Conservation (phyloP, 2,329 filamentous ascomycete genomes). For the Diaporthe vaccinii region DNA sequence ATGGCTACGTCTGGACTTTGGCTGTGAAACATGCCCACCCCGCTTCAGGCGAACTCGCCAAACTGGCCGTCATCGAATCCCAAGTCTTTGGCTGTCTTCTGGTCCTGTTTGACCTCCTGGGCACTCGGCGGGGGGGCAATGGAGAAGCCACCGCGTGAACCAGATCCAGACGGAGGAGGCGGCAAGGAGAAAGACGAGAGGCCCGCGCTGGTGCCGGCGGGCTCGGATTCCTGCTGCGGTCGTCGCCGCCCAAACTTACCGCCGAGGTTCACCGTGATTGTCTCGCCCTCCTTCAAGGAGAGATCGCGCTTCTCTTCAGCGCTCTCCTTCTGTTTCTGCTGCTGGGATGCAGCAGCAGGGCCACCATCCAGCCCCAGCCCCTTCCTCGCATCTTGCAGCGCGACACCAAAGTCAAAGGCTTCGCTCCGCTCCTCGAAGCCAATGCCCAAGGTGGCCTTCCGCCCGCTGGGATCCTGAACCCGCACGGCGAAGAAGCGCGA, state of each 20-base stretch:
- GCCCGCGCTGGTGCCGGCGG: conserved; percentile 50
- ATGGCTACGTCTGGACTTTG: conserved; percentile 30
- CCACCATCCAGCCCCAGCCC: conserved; percentile 72
- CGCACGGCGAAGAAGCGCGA: conserved; percentile 87
- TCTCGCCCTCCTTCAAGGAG: conserved; percentile 90
- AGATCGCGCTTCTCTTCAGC: conserved; percentile 78
- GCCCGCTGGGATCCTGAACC: conserved; percentile 80
- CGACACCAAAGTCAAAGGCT: conserved; percentile 87
- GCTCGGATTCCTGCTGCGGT: conserved; percentile 46
- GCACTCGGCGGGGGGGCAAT: conserved; percentile 78
- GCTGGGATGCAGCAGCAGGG: conserved; percentile 49
- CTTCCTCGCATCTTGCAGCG: conserved; percentile 82
- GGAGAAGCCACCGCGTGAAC: conserved; percentile 55
- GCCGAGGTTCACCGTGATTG: conserved; percentile 84
- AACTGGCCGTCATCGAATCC: conserved; percentile 92
- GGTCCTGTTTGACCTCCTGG: conserved; percentile 71
- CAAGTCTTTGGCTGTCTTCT: conserved; percentile 72
- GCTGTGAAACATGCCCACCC: conserved; percentile 1
- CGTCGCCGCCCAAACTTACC: conserved; percentile 66
- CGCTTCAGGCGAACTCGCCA: conserved; percentile 78
- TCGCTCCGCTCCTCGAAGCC: conserved; percentile 90
- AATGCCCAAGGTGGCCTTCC: conserved; percentile 84
- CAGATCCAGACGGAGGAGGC: conserved; percentile 70
- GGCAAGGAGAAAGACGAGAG: conserved; percentile 78
- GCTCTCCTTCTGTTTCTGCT: conserved; percentile 54